A percentile compares a stretch with the other conserved stretches of the same genome.
Conservation (phyloP, 148 eudicot species). For the Persicaria tinctoria region DNA sequence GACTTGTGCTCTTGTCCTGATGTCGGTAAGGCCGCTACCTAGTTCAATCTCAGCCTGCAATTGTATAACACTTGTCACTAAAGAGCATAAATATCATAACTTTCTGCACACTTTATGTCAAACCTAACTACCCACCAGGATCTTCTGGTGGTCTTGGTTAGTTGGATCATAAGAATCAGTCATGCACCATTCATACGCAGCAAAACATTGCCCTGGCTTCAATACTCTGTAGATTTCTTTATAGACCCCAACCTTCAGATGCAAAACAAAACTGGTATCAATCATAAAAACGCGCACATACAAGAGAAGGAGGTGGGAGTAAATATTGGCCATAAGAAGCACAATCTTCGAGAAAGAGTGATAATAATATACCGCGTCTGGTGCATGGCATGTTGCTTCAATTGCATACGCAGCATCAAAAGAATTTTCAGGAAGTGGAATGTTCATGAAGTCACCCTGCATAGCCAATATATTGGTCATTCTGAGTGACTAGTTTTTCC, state of each 20-base stretch:
- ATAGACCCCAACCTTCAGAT: constrained; percentile 73
- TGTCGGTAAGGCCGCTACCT: constrained; percentile 92
- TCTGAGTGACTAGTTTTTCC: constrained; percentile 5
- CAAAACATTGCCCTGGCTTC: constrained; percentile 93
- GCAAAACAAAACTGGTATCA: background rate
- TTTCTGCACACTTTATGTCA: background rate
- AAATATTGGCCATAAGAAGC: background rate
- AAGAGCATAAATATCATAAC: background rate
- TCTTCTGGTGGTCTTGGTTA: constrained; percentile 70
- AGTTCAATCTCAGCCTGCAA: constrained; percentile 83
- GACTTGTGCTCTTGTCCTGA: constrained; percentile 60
- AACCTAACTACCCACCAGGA: constrained; percentile 46
- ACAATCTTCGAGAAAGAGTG: background rate
- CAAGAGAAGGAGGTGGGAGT: background rate
- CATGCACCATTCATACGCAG: constrained; percentile 97
- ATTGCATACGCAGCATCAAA: constrained; percentile 94
- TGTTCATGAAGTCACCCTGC: constrained; percentile 98
- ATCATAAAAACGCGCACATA: background rate
- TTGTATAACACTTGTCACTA: background rate
- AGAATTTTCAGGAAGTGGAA: constrained; percentile 72
- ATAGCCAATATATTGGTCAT: constrained; percentile 13
- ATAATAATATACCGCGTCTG: constrained; percentile 59
- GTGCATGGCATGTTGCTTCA: constrained; percentile 98
- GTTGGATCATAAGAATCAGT: constrained; percentile 69
- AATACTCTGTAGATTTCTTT: constrained; percentile 71